phyloP scores from a whole-genome alignment of 805 yeast species.

The Candida boidinii region DNA sequence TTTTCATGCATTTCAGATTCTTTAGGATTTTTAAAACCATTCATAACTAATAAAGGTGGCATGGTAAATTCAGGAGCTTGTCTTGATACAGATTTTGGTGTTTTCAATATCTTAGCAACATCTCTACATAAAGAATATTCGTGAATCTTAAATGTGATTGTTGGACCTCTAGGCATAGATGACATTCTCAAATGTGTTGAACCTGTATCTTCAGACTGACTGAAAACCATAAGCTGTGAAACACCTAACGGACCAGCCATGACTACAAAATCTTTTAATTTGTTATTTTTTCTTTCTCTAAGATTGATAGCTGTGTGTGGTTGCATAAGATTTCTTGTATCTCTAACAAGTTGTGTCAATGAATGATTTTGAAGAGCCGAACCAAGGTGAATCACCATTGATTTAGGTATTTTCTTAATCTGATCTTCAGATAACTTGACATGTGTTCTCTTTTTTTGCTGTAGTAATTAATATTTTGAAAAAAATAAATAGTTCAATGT shows the following conservation, averaged over 20 bases:
- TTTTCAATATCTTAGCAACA: constrained; percentile 56
- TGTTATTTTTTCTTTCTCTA: constrained; percentile 79
- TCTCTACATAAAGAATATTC: constrained; percentile 80
- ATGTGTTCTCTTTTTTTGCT: constrained; percentile 84
- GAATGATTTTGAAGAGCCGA: constrained; percentile 67
- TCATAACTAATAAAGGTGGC: constrained; percentile 89
- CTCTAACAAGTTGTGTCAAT: constrained; percentile 74
- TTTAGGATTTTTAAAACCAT: constrained; percentile 73
- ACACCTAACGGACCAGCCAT: constrained; percentile 98
- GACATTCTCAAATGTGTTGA: constrained; percentile 77
- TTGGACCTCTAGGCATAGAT: constrained; percentile 91
- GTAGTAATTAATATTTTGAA: background rate
- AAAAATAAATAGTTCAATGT: background rate
- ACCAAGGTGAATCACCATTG: constrained; percentile 91
- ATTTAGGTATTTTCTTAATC: constrained; percentile 68
- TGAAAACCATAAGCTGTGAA: constrained; percentile 77
- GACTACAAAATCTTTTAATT: constrained; percentile 87
- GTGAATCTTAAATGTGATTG: constrained; percentile 70
- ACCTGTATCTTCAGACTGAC: constrained; percentile 71
- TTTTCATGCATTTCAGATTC: constrained; percentile 67
- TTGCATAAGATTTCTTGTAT: constrained; percentile 85
- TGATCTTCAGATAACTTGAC: constrained; percentile 57
- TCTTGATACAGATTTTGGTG: constrained; percentile 69
- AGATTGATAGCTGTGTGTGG: constrained; percentile 93
- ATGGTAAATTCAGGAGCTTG: constrained; percentile 53